phyloP scores from a whole-genome alignment of 2,329 filamentous ascomycete species.

The Fusarium mundagurra region DNA sequence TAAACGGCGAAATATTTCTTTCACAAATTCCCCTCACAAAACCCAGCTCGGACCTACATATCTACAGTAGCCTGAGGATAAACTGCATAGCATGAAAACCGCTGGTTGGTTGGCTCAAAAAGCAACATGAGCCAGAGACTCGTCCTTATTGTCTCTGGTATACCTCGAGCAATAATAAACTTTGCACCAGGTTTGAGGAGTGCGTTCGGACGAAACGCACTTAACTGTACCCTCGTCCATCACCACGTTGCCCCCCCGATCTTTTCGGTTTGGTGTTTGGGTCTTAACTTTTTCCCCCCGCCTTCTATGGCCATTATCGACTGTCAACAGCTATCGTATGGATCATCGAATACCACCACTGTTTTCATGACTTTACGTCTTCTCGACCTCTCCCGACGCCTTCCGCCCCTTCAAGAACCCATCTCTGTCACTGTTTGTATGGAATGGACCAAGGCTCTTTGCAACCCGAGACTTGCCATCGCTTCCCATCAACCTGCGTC shows the following conservation, averaged over 20 bases:
- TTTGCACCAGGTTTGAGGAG: not conserved
- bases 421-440: not conserved
- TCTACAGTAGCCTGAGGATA: not conserved
- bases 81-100: not conserved
- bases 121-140: not conserved
- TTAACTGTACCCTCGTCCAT: not conserved
- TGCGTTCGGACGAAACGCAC: not conserved
- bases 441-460: not conserved
- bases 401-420: not conserved
- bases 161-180: not conserved
- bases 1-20: not conserved
- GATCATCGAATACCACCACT: not conserved
- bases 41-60: not conserved
- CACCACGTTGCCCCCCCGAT: not conserved
- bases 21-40: not conserved
- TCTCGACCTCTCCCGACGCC: not conserved
- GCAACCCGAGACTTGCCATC: not conserved
- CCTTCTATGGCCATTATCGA: not conserved
- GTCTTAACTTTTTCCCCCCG: not conserved
- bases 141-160: not conserved
- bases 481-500: not conserved
- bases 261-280: not conserved
- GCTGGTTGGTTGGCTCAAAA: not conserved
- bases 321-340: not conserved
- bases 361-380: not conserved